These are phyloP conservation scores for Breynia disticha DNA, from an alignment of 441 rosid genomes.

Conservation along the genomic window DNA sequence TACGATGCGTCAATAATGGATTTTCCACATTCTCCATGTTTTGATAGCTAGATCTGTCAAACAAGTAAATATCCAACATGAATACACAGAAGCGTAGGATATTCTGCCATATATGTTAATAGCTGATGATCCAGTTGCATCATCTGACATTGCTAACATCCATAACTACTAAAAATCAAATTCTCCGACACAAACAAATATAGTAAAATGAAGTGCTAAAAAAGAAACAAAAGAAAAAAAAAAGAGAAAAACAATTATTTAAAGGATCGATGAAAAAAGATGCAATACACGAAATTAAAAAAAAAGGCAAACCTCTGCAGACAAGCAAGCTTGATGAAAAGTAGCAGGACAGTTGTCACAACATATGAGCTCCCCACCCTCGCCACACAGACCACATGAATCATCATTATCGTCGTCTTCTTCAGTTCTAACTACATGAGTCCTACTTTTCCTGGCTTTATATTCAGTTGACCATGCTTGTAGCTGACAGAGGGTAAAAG, in stretches of 20 bases:
- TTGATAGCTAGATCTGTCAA: too few relatives aligned
- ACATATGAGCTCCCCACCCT: slow-evolving; percentile 88
- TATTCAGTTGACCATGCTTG: slow-evolving; percentile 94
- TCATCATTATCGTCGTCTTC: slow-evolving; percentile 87
- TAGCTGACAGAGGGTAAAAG: slow-evolving; percentile 65
- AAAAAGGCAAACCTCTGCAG: slow-evolving; percentile 55
- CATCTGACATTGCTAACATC: too few relatives aligned
- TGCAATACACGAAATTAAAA: not conserved
- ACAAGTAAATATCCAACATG: too few relatives aligned
- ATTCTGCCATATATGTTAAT: too few relatives aligned
- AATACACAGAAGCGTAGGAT: too few relatives aligned
- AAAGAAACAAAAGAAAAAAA: not conserved
- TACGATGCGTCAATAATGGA: too few relatives aligned
- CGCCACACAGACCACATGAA: slow-evolving; percentile 92
- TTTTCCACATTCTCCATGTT: too few relatives aligned
- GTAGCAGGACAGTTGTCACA: slow-evolving; percentile 95
- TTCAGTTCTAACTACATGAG: slow-evolving; percentile 34
- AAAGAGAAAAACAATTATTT: slow-evolving; percentile 7
- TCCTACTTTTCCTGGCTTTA: slow-evolving; percentile 50
- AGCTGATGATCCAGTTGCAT: too few relatives aligned
- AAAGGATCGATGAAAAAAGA: slow-evolving; percentile 3
- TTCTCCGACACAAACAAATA: too few relatives aligned
- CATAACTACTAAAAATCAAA: too few relatives aligned
- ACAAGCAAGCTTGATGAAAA: slow-evolving; percentile 77
- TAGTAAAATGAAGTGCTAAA: too few relatives aligned